Evolutionary conservation across 441 rosid species (phyloP).

Genomic region (Raphanus hybrid): DNA sequence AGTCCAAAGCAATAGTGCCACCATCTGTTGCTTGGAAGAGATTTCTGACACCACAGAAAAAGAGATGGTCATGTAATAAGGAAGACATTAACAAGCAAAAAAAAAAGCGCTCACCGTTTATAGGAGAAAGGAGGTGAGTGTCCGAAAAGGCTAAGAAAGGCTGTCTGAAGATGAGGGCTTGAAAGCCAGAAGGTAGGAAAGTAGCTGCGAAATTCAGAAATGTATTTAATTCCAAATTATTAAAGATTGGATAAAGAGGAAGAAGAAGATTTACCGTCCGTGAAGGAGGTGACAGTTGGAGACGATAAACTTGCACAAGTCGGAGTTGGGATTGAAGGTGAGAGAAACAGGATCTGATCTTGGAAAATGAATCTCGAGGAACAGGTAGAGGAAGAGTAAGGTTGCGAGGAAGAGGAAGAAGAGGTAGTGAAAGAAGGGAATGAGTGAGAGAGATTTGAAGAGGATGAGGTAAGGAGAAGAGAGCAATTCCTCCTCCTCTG

Average conservation of each 20-base stretch:
- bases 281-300: constrained; percentile 75
- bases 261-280: constrained; percentile 50
- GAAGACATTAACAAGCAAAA: not conserved
- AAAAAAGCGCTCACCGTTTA: constrained; percentile 61
- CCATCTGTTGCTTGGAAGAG: constrained; percentile 77
- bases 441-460: constrained; percentile 44
- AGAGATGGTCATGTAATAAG: not conserved
- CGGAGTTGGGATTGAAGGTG: constrained; percentile 51
- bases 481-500: constrained; percentile 27
- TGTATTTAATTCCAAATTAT: not conserved
- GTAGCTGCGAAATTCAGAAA: constrained; percentile 51
- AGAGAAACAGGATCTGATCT: constrained; percentile 58
- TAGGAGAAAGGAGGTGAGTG: constrained; percentile 69
- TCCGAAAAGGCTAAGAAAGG: constrained; percentile 66
- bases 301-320: constrained; percentile 44
- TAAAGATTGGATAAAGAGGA: not conserved
- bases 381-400: constrained; percentile 50
- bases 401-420: constrained; percentile 37
- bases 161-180: constrained; percentile 85
- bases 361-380: constrained; percentile 71
- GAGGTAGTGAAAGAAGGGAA: constrained; percentile 63
- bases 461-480: constrained; percentile 52
- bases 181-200: constrained; percentile 86
- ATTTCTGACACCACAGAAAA: constrained; percentile 47
- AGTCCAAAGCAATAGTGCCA: constrained; percentile 91